Evolutionary conservation across 2,329 filamentous ascomycete species (phyloP).

Genomic region (Nemania sp.): DNA sequence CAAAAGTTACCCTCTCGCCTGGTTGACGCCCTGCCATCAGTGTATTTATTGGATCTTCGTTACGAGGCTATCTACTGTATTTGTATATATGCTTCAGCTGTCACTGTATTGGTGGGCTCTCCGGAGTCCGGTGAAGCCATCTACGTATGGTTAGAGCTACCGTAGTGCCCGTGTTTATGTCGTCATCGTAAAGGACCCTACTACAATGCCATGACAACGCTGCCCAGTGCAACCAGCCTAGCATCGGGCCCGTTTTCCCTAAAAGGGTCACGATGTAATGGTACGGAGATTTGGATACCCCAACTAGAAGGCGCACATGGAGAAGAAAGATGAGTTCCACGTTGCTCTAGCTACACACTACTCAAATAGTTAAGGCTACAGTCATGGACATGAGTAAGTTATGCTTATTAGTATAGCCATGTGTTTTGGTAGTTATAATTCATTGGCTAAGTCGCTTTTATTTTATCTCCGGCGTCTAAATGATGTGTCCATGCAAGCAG

Average conservation of each 20-base stretch:
- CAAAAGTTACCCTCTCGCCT: not conserved
- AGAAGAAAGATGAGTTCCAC: not conserved
- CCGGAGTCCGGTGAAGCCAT: conserved; percentile 22
- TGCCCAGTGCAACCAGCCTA: conserved; percentile 15
- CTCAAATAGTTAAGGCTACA: conserved; percentile 4
- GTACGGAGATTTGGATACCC: conserved; percentile 10
- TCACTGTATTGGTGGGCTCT: not conserved
- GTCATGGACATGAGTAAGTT: not conserved
- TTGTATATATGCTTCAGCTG: conserved; percentile 20
- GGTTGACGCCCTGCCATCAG: not conserved
- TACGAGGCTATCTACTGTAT: conserved; percentile 7
- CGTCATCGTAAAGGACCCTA: conserved; percentile 17
- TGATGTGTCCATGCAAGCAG: not conserved
- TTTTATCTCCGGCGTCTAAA: conserved; percentile 1
- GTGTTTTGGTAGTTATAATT: too few species aligned
- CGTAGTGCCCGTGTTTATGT: conserved; percentile 5
- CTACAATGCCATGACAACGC: conserved; percentile 7
- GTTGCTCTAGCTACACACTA: conserved; percentile 1
- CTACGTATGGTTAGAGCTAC: conserved; percentile 21
- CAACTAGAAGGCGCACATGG: conserved; percentile 3
- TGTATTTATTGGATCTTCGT: not conserved
- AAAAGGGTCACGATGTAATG: conserved; percentile 23
- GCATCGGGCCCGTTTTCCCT: conserved; percentile 27
- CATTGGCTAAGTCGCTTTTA: conserved; percentile 4
- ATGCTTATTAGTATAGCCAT: conserved; percentile 1